phyloP scores from a whole-genome alignment of 176 grass and related monocot genomes.

The Rhynchospora breviuscula region DNA sequence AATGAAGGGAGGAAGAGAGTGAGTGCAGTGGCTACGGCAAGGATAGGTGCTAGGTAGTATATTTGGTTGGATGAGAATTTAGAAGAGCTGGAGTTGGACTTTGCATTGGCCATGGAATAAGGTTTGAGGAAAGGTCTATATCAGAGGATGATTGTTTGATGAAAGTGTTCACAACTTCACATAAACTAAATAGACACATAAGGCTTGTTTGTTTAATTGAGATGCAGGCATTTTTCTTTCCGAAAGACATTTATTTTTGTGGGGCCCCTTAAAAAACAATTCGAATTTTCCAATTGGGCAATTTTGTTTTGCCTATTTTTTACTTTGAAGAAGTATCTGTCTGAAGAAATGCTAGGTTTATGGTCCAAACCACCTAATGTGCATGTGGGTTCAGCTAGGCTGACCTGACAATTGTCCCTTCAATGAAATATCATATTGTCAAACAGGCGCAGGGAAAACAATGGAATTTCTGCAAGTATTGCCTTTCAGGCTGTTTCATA shows the following conservation, averaged over 20 bases:
- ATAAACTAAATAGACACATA: background rate
- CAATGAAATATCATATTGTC: no score
- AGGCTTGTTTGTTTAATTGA: background rate
- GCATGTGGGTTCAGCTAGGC: no score
- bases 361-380: no score
- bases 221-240: background rate
- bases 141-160: slow-evolving; percentile 9
- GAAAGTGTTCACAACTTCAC: background rate
- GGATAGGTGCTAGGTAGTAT: slow-evolving; percentile 36
- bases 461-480: background rate
- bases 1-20: slow-evolving; percentile 30
- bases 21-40: slow-evolving; percentile 21
- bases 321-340: no score
- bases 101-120: slow-evolving; percentile 15
- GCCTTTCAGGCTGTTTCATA: background rate
- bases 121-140: slow-evolving; percentile 8
- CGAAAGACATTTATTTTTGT: background rate
- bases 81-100: slow-evolving; percentile 4
- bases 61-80: slow-evolving; percentile 16
- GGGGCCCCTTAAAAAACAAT: no score
- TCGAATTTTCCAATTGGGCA: no score
- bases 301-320: no score
- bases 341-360: no score
- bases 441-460: background rate
- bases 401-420: no score